Evolutionary conservation across 164 flowering plant genomes (phyloP), one percentile per base, ranked within the genome.

Genomic region (Tinospora cordifolia): DNA sequence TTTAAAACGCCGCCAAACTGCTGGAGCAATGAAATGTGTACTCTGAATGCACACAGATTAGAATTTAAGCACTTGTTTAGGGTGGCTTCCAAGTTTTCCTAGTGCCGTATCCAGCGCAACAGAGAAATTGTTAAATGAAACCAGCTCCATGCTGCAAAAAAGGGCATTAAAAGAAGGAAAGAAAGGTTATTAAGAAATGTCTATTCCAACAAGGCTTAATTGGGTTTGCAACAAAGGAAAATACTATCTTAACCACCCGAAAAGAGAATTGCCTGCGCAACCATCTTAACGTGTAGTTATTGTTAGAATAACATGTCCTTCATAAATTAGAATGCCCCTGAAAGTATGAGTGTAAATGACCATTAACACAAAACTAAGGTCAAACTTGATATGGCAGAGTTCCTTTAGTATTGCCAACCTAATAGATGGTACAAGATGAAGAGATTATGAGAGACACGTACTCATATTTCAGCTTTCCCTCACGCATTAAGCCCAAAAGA

Each of bases 71-170:
- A 94, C 87, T 79, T 94, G 97, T 75, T 94, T 94, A 7, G 97
- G 92, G 44, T 88, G 97, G 79, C 95, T 92, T 73, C 99, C 97
- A 8, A 72, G 81, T 77, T 89, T 92, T 36, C 99, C 99, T 13
- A 90, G 85, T 30, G 99, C 90, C 80, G 83, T 94, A 22, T 86
- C 88, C 71, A 94, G 74, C 8, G 91, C 95, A 57, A 67, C 47
- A 21, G 81, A 74, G 67, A 92, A 92, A 63, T 89, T 63, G 17
- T 83, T 68, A 30, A 92, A 94, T n/a, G 97, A 91, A 72, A 79
- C 84, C 30, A 84, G 71, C 79, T 93, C 92, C 92, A 86, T 84
- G 80, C 98, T 93, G 92, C 82, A 80, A 74, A 63, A 30, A 30
- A 30, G 4, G 4, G 36, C 36, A 30, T 30, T 30, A 30, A 30